These are phyloP conservation scores for Alternaria arborescens DNA, from an alignment of 2,329 filamentous ascomycete genomes.

Conservation along the genomic window DNA sequence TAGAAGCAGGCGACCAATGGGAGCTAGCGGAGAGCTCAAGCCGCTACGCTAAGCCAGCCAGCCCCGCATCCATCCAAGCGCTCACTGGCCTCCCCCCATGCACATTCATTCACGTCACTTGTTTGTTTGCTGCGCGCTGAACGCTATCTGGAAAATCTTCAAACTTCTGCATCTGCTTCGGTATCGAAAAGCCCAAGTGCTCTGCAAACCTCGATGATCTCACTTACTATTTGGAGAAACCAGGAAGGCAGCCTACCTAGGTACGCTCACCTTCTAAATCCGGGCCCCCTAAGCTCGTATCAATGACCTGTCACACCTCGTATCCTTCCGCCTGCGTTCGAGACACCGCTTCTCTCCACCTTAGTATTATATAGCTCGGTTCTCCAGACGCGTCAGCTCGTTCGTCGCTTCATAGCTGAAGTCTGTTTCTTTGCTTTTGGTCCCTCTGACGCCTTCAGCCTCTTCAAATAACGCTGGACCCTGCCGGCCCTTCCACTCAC, in stretches of 20 bases:
- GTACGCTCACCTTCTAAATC: slow-evolving; percentile 2
- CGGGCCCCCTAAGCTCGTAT: slow-evolving; percentile 1
- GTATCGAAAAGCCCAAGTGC: not conserved
- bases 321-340: not conserved
- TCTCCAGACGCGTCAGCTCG: not conserved
- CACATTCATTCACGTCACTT: not conserved
- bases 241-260: not conserved
- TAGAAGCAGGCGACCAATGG: not conserved
- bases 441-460: not conserved
- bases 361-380: not conserved
- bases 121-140: not conserved
- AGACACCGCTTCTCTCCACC: not conserved
- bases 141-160: not conserved
- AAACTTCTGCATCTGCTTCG: not conserved
- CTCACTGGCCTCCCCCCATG: not conserved
- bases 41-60: not conserved
- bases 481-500: not conserved
- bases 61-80: not conserved
- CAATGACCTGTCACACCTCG: not conserved
- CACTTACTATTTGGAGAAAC: not conserved
- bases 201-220: not conserved
- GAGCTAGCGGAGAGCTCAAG: not conserved
- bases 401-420: not conserved
- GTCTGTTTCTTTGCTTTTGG: not conserved
- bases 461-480: not conserved